phyloP scores from a whole-genome alignment of 495 filamentous ascomycete species.

The Recurvomyces mirabilis region DNA sequence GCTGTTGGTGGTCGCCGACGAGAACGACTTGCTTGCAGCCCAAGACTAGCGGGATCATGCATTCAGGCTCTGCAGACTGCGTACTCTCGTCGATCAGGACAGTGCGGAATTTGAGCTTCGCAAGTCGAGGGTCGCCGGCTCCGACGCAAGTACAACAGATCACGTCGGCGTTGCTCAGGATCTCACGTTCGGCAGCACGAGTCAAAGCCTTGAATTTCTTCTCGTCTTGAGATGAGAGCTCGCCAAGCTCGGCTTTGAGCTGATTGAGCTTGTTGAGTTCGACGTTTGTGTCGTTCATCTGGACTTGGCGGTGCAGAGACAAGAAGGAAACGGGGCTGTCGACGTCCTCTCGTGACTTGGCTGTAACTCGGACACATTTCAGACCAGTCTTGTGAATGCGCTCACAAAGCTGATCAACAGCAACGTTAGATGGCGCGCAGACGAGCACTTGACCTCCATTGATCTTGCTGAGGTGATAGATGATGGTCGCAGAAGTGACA shows the following conservation, averaged over 20 bases:
- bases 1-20: conserved; percentile 95
- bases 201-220: conserved; percentile 96
- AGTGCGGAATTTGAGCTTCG: conserved; percentile 96
- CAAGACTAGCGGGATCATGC: conserved; percentile 95
- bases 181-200: conserved; percentile 86
- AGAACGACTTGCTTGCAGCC: conserved; percentile 98
- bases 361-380: conserved; percentile 95
- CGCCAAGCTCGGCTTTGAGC: conserved; percentile 82
- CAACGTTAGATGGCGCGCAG: conserved; percentile 96
- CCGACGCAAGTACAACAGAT: conserved; percentile 99
- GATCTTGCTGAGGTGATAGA: conserved; percentile 92
- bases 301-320: conserved; percentile 91
- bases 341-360: conserved; percentile 96
- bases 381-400: conserved; percentile 89
- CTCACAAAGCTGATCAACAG: conserved; percentile 96
- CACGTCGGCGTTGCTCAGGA: conserved; percentile 89
- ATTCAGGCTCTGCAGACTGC: conserved; percentile 97
- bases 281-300: conserved; percentile 90
- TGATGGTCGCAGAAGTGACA: conserved; percentile 97
- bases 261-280: conserved; percentile 85
- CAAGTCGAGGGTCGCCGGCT: conserved; percentile 86
- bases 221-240: conserved; percentile 90
- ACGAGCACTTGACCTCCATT: conserved; percentile 92
- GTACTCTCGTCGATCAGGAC: conserved; percentile 97
- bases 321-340: conserved; percentile 93